phyloP scores from a whole-genome alignment of 805 yeast genomes.

The Scheffersomyces spartinae region DNA sequence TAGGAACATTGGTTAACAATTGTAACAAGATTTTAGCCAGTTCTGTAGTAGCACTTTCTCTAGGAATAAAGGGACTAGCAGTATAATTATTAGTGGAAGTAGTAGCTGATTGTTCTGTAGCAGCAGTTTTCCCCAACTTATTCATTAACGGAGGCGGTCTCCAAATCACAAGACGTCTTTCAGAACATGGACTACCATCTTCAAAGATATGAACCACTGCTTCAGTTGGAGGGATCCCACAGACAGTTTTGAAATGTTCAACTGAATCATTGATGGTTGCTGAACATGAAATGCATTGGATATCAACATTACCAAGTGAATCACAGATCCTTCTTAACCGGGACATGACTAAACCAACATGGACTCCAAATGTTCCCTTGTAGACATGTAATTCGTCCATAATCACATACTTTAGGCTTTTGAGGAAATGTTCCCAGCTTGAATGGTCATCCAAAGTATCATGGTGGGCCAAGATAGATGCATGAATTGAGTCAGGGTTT shows the following conservation, averaged over 20 bases:
- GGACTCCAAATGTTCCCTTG: conserved; percentile 85
- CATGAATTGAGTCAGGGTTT: conserved; percentile 90
- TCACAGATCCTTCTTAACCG: conserved; percentile 59
- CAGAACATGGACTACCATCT: conserved; percentile 88
- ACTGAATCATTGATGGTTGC: conserved; percentile 80
- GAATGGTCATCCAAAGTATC: conserved; percentile 14
- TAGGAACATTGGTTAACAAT: conserved; percentile 38
- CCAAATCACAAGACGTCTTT: conserved; percentile 70
- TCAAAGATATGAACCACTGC: conserved; percentile 45
- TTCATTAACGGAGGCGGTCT: conserved; percentile 62
- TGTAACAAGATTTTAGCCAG: conserved; percentile 66
- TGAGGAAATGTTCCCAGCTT: conserved; percentile 60
- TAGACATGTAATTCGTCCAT: conserved; percentile 84
- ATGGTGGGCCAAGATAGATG: conserved; percentile 72
- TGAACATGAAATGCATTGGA: conserved; percentile 79
- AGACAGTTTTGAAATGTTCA: conserved; percentile 59
- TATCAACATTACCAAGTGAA: conserved; percentile 36
- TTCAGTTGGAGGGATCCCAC: conserved; percentile 43
- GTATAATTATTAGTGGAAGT: no score
- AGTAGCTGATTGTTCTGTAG: no score
- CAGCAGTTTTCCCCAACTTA: conserved; percentile 35
- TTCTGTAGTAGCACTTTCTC: conserved; percentile 64
- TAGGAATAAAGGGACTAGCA: conserved; percentile 14
- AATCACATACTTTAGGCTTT: conserved; percentile 56
- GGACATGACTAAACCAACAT: conserved; percentile 78